These are phyloP conservation scores for Hypoxylon fragiforme DNA, from an alignment of 495 filamentous ascomycete species.

Conservation along the genomic window DNA sequence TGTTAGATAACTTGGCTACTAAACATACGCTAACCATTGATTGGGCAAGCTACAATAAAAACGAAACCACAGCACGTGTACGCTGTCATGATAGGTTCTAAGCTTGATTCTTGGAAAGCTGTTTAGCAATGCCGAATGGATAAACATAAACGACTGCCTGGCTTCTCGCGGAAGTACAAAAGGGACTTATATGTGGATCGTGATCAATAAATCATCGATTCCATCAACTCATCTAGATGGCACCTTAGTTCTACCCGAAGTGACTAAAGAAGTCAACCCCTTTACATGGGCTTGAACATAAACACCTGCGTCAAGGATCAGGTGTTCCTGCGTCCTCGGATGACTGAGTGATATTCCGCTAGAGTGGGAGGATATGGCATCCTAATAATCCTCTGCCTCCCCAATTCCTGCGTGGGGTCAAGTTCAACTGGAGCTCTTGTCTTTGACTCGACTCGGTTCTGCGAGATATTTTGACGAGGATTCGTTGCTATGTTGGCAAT, in stretches of 20 bases:
- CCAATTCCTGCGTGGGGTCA: constrained; percentile 79
- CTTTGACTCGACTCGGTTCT: constrained; percentile 44
- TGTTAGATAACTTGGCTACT: neutral
- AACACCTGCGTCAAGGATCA: neutral
- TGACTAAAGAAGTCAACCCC: neutral
- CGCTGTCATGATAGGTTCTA: neutral
- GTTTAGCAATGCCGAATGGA: neutral
- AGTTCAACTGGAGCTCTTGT: constrained; percentile 65
- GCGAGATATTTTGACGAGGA: constrained; percentile 71
- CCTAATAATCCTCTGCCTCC: constrained; percentile 86
- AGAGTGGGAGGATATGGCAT: constrained; percentile 83
- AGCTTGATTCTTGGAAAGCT: constrained; percentile 1
- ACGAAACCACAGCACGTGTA: neutral
- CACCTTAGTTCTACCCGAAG: neutral
- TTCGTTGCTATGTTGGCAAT: constrained; percentile 55
- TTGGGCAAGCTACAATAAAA: constrained; percentile 16
- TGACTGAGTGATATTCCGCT: constrained; percentile 15
- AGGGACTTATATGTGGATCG: neutral
- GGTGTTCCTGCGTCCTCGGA: too few relatives aligned
- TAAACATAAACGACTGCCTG: too few relatives aligned
- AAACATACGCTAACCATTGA: constrained; percentile 15
- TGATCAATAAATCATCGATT: constrained; percentile 1
- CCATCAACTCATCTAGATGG: neutral
- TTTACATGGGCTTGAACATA: too few relatives aligned
- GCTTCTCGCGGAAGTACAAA: too few relatives aligned